A percentile compares a stretch with the other conserved stretches of the same genome.
Evolutionary conservation across 2,329 filamentous ascomycete species (phyloP).

Genomic region (Penicillium fuscoglaucum): DNA sequence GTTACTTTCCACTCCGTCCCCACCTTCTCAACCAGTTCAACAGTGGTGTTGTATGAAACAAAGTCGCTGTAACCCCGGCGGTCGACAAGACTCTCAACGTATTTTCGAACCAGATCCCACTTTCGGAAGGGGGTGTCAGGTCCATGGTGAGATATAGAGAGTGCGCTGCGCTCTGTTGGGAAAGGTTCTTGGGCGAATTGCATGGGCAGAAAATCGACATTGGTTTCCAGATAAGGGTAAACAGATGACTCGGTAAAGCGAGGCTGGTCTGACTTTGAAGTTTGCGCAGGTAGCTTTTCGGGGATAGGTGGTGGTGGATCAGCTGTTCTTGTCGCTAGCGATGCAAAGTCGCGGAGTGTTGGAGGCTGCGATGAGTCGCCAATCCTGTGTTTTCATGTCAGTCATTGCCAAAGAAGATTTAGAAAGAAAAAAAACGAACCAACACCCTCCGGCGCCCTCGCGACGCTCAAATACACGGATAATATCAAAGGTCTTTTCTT

Average conservation of each 20-base stretch:
- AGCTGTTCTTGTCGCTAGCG: neutral
- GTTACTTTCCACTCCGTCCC: constrained; percentile 1
- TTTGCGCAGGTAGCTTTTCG: neutral
- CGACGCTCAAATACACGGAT: constrained; percentile 1
- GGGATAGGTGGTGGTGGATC: neutral
- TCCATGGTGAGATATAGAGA: neutral
- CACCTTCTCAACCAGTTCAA: neutral
- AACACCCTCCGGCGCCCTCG: neutral
- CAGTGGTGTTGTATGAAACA: neutral
- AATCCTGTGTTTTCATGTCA: neutral
- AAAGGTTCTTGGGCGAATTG: neutral
- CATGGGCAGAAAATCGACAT: neutral
- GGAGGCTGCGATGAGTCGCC: neutral
- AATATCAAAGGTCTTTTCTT: neutral
- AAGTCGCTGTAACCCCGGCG: neutral
- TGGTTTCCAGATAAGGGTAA: constrained; percentile 2
- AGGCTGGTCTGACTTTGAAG: neutral
- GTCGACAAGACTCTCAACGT: neutral
- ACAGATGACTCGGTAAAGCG: neutral
- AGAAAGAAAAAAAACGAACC: neutral
- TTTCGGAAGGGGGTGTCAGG: neutral
- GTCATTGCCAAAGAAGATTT: neutral
- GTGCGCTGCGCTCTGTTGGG: neutral
- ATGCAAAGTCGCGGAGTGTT: neutral
- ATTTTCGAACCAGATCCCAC: neutral